Evolutionary conservation across 106 monocot species (phyloP).

Genomic region (Acanthochlamys bracteata): DNA sequence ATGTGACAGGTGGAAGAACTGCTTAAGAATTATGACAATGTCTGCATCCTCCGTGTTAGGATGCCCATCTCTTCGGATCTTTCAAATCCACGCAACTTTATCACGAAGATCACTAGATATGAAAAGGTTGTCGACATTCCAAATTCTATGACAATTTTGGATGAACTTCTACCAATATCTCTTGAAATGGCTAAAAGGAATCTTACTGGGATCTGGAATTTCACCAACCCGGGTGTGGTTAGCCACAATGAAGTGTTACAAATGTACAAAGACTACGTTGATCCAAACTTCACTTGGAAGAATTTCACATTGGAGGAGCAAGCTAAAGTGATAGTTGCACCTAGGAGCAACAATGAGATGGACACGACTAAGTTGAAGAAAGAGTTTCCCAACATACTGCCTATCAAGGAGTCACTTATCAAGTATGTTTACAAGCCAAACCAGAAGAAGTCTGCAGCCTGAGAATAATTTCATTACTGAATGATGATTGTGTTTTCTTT

Average conservation of each 20-base stretch:
- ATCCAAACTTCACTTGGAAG: constrained; percentile 55
- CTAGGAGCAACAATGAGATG: constrained; percentile 55
- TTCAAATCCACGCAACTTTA: constrained; percentile 51
- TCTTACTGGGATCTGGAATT: constrained; percentile 63
- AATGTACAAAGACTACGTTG: constrained; percentile 56
- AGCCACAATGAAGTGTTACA: constrained; percentile 56
- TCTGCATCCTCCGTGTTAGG: constrained; percentile 51
- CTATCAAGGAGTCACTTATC: constrained; percentile 47
- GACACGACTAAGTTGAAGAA: constrained; percentile 36
- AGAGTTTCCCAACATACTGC: constrained; percentile 40
- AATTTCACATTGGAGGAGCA: constrained; percentile 55
- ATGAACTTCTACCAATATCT: constrained; percentile 53
- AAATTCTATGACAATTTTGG: constrained; percentile 59
- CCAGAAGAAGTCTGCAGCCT: constrained; percentile 33
- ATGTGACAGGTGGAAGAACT: constrained; percentile 46
- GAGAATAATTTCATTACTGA: neutral
- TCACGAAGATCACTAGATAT: constrained; percentile 45
- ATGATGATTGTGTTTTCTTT: too few relatives aligned
- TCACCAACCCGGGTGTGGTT: constrained; percentile 56
- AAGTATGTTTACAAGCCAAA: constrained; percentile 47
- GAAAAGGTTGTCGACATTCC: constrained; percentile 50
- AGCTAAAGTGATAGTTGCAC: constrained; percentile 55
- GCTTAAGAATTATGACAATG: constrained; percentile 55
- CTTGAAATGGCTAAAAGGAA: constrained; percentile 66
- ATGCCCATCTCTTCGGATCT: constrained; percentile 68